phyloP scores from a whole-genome alignment of 1,284 basidiomycete species.

The Veloporphyrellus conicus region DNA sequence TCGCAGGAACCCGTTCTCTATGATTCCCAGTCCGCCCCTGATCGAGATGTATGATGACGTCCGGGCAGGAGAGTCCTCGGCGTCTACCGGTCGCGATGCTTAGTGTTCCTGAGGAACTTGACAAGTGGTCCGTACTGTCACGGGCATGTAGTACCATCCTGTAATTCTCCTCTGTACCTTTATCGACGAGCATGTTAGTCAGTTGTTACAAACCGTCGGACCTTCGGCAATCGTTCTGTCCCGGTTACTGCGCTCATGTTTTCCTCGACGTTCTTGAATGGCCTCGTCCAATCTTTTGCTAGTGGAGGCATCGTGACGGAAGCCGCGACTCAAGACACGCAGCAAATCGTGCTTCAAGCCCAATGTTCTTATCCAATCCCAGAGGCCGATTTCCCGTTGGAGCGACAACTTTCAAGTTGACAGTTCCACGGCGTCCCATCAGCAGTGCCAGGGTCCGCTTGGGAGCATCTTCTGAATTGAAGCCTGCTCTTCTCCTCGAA shows the following conservation, averaged over 20 bases:
- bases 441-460: constrained; percentile 39
- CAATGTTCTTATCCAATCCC: constrained; percentile 41
- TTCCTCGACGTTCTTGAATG: too few relatives aligned
- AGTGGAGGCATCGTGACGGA: too few relatives aligned
- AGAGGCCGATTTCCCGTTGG: constrained; percentile 51
- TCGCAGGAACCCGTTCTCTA: constrained; percentile 8
- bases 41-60: constrained; percentile 9
- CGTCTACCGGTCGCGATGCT: not conserved
- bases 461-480: constrained; percentile 18
- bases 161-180: not conserved
- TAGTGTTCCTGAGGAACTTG: not conserved
- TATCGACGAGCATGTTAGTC: too few relatives aligned
- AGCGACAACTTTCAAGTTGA: constrained; percentile 48
- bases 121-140: too few relatives aligned
- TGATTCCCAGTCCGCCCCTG: constrained; percentile 1
- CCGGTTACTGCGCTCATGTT: not conserved
- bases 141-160: not conserved
- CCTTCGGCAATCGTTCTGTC: not conserved
- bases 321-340: too few relatives aligned
- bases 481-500: constrained; percentile 46
- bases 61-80: not conserved
- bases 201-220: too few relatives aligned
- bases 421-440: constrained; percentile 39
- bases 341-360: not conserved
- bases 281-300: too few relatives aligned